phyloP scores from a whole-genome alignment of 1,284 basidiomycete genomes.

The Inonotus obliquus region DNA sequence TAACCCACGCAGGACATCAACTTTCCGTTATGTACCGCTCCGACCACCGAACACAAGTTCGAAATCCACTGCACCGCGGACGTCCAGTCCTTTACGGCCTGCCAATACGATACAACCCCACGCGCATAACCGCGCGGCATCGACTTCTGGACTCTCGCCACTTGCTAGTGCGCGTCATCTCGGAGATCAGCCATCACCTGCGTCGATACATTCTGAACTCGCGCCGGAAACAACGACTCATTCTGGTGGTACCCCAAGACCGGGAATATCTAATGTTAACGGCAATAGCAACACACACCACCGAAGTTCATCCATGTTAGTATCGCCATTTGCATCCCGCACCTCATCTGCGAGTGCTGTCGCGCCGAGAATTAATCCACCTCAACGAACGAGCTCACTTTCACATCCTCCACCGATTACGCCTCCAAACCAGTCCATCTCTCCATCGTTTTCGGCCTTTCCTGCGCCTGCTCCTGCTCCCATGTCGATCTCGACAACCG shows the following conservation, averaged over 20 bases:
- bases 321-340: neutral
- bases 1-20: constrained; percentile 16
- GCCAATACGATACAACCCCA: neutral
- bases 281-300: constrained; percentile 2
- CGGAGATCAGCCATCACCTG: neutral
- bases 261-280: neutral
- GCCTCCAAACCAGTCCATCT: constrained; percentile 18
- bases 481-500: constrained; percentile 24
- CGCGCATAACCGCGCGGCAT: constrained; percentile 3
- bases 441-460: constrained; percentile 19
- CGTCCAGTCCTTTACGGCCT: constrained; percentile 18
- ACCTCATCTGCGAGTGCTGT: neutral
- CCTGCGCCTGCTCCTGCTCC: constrained; percentile 27
- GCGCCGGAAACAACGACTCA: neutral
- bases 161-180: constrained; percentile 4
- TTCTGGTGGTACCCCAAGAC: neutral
- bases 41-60: constrained; percentile 11
- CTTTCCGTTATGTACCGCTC: constrained; percentile 20
- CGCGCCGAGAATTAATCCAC: constrained; percentile 5
- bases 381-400: constrained; percentile 17
- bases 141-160: constrained; percentile 11
- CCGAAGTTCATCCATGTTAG: neutral
- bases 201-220: neutral
- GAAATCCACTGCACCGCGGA: constrained; percentile 13
- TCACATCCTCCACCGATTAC: constrained; percentile 20